Conservation (phyloP, 192 early-diverging fungal species). For the Globomyces pollinis-pini region DNA sequence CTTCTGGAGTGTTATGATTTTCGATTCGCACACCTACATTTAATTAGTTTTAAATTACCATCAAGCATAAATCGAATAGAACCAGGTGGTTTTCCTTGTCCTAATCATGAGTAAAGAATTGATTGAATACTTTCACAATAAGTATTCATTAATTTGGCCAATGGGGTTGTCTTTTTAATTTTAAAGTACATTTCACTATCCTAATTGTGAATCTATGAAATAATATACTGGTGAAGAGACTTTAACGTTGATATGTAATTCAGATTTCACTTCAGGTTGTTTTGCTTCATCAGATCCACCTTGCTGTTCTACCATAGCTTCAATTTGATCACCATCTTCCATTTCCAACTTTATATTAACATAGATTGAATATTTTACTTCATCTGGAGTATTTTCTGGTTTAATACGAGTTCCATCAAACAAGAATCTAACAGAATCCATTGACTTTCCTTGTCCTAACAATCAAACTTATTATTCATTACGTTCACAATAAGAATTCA, state of each 20-base stretch:
- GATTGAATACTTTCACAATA: slow-evolving; percentile 82
- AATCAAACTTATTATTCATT: too few species aligned
- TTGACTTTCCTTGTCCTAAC: slow-evolving; percentile 12
- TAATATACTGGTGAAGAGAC: neutral
- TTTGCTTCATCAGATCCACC: neutral
- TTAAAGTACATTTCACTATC: slow-evolving; percentile 54
- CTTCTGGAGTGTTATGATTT: slow-evolving; percentile 72
- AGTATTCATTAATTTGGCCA: slow-evolving; percentile 91
- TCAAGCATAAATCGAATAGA: slow-evolving; percentile 91
- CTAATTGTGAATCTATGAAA: too few species aligned
- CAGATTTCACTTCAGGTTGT: neutral
- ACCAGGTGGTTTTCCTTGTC: slow-evolving; percentile 22
- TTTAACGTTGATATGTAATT: slow-evolving; percentile 3
- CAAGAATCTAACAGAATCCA: slow-evolving; percentile 76
- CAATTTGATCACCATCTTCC: slow-evolving; percentile 93
- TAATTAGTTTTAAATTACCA: too few species aligned
- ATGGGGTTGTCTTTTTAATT: slow-evolving; percentile 86
- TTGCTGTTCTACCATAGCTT: slow-evolving; percentile 63
- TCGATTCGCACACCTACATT: slow-evolving; percentile 72
- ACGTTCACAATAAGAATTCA: slow-evolving; percentile 2
- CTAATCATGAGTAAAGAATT: slow-evolving; percentile 28
- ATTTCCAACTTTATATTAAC: slow-evolving; percentile 75
- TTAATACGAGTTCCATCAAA: slow-evolving; percentile 85
- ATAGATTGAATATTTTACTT: slow-evolving; percentile 39
- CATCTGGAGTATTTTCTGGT: slow-evolving; percentile 68